Percentiles rank a stretch among this genome's conserved stretches.
phyloP scores from a whole-genome alignment of 176 grass and related monocot species.

The Zoysia pacifica region DNA sequence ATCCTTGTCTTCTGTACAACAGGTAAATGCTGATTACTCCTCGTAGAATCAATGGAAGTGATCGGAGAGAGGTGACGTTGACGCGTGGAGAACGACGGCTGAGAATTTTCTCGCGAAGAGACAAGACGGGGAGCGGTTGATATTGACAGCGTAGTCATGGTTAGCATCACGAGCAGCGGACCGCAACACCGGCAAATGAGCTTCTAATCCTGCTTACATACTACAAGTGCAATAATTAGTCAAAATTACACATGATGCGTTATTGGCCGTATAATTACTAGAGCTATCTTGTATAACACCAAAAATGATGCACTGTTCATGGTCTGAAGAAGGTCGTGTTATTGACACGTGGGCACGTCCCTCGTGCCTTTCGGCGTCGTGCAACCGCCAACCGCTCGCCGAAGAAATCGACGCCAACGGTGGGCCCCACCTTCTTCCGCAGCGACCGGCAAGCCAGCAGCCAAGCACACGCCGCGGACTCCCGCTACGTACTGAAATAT shows the following conservation, averaged over 20 bases:
- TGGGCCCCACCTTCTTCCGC: background rate
- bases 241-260: no score
- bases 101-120: background rate
- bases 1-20: background rate
- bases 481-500: background rate
- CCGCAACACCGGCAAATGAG: background rate
- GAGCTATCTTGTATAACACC: no score
- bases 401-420: background rate
- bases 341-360: background rate
- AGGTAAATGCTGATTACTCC: background rate
- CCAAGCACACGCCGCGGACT: background rate
- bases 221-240: no score
- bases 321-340: background rate
- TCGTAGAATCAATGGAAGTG: background rate
- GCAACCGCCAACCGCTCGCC: background rate
- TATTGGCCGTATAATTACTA: no score
- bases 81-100: background rate
- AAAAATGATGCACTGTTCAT: background rate
- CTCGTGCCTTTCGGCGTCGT: background rate
- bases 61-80: background rate
- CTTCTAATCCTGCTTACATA: no score
- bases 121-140: background rate
- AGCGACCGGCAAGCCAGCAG: slow-evolving; percentile 19
- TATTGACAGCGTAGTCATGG: background rate
- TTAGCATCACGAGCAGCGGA: no score